Conservation (phyloP, 805 yeast species). For the Schizosaccharomyces lindneri region DNA sequence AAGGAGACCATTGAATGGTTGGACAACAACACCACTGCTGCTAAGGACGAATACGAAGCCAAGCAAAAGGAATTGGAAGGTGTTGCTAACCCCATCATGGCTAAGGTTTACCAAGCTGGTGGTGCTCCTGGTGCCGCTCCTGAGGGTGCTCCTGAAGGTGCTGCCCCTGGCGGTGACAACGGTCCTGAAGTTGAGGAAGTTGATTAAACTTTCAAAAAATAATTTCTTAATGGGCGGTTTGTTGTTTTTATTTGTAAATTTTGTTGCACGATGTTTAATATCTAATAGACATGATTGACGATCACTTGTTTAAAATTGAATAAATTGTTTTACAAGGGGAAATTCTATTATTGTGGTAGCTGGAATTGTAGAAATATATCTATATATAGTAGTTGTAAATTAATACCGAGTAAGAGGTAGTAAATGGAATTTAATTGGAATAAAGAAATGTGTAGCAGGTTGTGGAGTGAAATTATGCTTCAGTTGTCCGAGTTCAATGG, state of each 20-base stretch:
- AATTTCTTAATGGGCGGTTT: not conserved
- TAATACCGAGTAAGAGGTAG: too few relatives aligned
- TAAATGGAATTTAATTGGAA: too few relatives aligned
- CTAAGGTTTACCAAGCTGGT: constrained; percentile 88
- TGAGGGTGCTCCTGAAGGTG: constrained; percentile 32
- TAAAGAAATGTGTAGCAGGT: too few relatives aligned
- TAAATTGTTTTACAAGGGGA: not conserved
- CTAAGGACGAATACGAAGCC: constrained; percentile 76
- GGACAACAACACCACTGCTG: constrained; percentile 77
- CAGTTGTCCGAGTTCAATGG: too few relatives aligned
- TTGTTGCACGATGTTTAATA: not conserved
- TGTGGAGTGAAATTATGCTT: too few relatives aligned
- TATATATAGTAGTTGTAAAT: too few relatives aligned
- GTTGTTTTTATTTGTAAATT: not conserved
- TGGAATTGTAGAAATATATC: too few relatives aligned
- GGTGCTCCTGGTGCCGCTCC: constrained; percentile 49
- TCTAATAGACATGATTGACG: not conserved
- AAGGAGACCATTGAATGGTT: constrained; percentile 77
- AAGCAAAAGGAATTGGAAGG: constrained; percentile 90
- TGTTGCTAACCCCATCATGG: constrained; percentile 87
- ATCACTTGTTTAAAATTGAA: not conserved
- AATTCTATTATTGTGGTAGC: not conserved
- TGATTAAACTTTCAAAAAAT: constrained; percentile 21
- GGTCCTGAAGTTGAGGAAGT: constrained; percentile 68
- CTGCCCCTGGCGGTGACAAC: constrained; percentile 13